Evolutionary conservation across 805 yeast species (phyloP).

Genomic region (Candida odintsovae): DNA sequence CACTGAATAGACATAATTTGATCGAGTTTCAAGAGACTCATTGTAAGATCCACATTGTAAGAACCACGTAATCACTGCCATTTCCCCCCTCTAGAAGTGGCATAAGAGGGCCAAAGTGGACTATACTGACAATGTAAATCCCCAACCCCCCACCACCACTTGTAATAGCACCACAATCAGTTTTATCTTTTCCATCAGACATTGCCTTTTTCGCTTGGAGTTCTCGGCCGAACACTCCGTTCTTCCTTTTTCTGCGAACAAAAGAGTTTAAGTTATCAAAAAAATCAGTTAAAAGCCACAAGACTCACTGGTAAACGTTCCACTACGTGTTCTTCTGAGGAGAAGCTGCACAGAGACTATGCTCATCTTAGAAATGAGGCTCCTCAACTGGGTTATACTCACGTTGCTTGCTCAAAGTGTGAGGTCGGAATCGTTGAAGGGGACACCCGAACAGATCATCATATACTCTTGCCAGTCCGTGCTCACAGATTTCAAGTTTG

Average conservation of each 20-base stretch:
- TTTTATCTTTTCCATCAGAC: neutral
- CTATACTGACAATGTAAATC: too few species aligned
- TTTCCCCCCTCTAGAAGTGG: too few species aligned
- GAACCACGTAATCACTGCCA: too few species aligned
- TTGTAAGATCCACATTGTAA: too few species aligned
- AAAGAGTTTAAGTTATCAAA: neutral
- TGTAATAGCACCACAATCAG: too few species aligned
- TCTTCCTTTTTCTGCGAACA: neutral
- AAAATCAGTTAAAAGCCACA: neutral
- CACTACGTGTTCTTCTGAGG: too few species aligned
- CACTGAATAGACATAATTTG: neutral
- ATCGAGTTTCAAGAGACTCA: too few species aligned
- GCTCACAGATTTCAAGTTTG: constrained; percentile 13
- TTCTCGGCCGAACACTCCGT: neutral
- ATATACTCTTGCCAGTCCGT: constrained; percentile 21
- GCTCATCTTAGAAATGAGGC: neutral
- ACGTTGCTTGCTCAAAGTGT: neutral
- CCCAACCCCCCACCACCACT: too few species aligned
- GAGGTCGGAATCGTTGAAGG: constrained; percentile 6
- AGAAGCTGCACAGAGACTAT: neutral
- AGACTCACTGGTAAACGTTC: too few species aligned
- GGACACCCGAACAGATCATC: constrained; percentile 20
- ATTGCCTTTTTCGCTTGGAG: neutral
- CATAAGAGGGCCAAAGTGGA: too few species aligned
- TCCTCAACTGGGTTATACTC: neutral